Evolutionary conservation across 257 asterid genomes (phyloP).

Genomic region (Nicotiana obtusifolia): DNA sequence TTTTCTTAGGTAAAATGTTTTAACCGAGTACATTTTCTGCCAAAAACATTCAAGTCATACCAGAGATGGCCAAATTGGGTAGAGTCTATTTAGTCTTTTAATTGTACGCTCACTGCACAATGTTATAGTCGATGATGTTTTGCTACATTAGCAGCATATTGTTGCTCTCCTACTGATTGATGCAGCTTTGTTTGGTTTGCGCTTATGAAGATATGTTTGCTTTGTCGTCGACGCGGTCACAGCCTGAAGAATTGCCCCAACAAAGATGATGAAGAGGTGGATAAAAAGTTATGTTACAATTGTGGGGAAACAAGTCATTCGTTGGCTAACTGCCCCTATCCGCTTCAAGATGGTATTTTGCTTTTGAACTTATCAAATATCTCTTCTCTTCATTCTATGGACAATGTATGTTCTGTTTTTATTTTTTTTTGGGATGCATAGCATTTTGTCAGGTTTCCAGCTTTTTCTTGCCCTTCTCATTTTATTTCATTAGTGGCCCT

Average conservation of each 20-base stretch:
- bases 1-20: neutral
- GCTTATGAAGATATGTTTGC: constrained; percentile 63
- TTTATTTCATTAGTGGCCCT: neutral
- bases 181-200: neutral
- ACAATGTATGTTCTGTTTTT: neutral
- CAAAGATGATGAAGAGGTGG: constrained; percentile 38
- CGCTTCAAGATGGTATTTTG: constrained; percentile 78
- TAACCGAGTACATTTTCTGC: neutral
- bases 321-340: constrained; percentile 53
- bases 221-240: constrained; percentile 81
- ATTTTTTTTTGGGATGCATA: neutral
- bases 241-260: constrained; percentile 82
- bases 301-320: constrained; percentile 90
- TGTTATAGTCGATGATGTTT: neutral
- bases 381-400: neutral
- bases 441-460: neutral
- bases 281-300: constrained; percentile 69
- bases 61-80: neutral
- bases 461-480: neutral
- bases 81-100: neutral
- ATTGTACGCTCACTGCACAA: neutral
- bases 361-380: neutral
- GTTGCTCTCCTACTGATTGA: neutral
- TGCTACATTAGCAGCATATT: neutral
- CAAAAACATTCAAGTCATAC: neutral